Percentiles rank a stretch among this genome's conserved stretches.
These are phyloP conservation scores for Mycena polygramma DNA, from an alignment of 768 basidiomycete genomes.

Conservation along the genomic window DNA sequence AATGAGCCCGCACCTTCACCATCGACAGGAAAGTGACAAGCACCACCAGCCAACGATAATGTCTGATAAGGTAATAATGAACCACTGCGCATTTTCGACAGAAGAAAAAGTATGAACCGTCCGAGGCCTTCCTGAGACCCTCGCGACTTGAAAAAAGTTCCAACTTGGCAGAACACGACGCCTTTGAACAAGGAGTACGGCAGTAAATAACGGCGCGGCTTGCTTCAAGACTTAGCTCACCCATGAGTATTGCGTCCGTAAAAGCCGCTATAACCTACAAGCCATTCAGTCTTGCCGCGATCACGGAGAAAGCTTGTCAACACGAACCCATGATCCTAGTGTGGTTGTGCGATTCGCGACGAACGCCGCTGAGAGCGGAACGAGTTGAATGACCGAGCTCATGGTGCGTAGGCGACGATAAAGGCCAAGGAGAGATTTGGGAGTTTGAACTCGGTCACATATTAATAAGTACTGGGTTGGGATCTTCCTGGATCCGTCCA, in stretches of 20 bases:
- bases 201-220: too few species aligned
- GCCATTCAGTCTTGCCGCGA: not conserved
- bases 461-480: not conserved
- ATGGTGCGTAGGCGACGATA: conserved; percentile 1
- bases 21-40: conserved; percentile 24
- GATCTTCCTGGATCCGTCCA: not conserved
- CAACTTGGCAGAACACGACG: conserved; percentile 33
- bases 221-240: not conserved
- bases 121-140: conserved; percentile 32
- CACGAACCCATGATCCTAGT: conserved; percentile 30
- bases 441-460: not conserved
- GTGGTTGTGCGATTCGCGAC: conserved; percentile 30
- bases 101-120: not conserved
- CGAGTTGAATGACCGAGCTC: conserved; percentile 30
- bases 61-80: conserved; percentile 2
- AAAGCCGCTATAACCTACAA: conserved; percentile 31
- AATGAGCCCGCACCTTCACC: conserved; percentile 17
- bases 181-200: conserved; percentile 6
- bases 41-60: conserved; percentile 33
- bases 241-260: conserved; percentile 25
- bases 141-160: conserved; percentile 25
- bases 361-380: conserved; percentile 28
- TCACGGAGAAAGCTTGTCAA: not conserved
- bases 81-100: not conserved
- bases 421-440: not conserved